Evolutionary conservation across 352 stramenopile species (phyloP).

Genomic region (Globisporangium alternatum): DNA sequence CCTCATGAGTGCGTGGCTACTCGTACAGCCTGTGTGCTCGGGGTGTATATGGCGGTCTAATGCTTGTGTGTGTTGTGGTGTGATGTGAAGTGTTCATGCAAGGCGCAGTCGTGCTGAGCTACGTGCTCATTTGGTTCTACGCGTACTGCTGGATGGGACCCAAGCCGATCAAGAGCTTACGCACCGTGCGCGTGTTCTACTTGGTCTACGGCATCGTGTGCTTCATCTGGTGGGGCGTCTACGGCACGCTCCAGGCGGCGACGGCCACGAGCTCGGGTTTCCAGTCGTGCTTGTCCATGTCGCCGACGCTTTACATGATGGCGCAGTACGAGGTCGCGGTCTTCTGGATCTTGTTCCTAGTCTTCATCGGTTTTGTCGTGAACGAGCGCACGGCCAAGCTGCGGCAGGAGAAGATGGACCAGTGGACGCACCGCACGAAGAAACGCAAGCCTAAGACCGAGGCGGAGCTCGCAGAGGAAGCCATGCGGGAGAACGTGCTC

Average conservation of each 20-base stretch:
- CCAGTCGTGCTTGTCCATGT: slow-evolving; percentile 64
- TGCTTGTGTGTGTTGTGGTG: neutral
- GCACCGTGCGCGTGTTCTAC: slow-evolving; percentile 63
- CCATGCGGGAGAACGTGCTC: slow-evolving; percentile 29
- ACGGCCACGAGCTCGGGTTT: slow-evolving; percentile 60
- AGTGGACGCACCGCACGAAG: slow-evolving; percentile 28
- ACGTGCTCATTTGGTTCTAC: slow-evolving; percentile 65
- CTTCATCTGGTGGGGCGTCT: slow-evolving; percentile 65
- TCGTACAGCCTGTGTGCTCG: neutral
- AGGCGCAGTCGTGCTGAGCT: slow-evolving; percentile 60
- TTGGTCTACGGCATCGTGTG: slow-evolving; percentile 54
- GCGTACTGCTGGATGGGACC: slow-evolving; percentile 73
- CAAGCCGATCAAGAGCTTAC: slow-evolving; percentile 48
- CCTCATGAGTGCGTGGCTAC: slow-evolving; percentile 45
- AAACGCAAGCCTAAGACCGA: slow-evolving; percentile 29
- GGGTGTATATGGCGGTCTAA: neutral
- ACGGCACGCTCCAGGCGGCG: slow-evolving; percentile 54
- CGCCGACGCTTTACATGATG: slow-evolving; percentile 64
- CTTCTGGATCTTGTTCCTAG: slow-evolving; percentile 59
- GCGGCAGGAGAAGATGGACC: slow-evolving; percentile 35
- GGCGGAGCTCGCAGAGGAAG: slow-evolving; percentile 25
- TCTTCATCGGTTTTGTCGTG: slow-evolving; percentile 44
- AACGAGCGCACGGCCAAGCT: slow-evolving; percentile 44
- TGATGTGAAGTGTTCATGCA: slow-evolving; percentile 56
- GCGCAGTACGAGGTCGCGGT: slow-evolving; percentile 66